phyloP scores from a whole-genome alignment of 192 early-diverging fungal species.

The Endogone sp. region DNA sequence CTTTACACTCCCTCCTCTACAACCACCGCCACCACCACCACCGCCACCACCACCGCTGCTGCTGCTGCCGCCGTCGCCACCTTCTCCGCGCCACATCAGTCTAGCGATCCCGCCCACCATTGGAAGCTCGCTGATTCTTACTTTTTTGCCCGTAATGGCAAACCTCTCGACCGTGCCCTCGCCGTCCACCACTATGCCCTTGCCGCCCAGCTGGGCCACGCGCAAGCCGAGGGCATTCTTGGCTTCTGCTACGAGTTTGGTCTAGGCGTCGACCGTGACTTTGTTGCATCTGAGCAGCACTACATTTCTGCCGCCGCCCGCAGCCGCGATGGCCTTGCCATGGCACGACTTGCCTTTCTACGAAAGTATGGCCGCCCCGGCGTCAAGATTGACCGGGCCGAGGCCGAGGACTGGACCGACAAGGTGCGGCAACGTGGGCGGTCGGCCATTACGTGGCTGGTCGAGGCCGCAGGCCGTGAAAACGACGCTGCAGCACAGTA shows the following conservation, averaged over 20 bases:
- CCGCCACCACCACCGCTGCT: not conserved
- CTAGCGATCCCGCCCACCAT: constrained; percentile 1
- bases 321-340: constrained; percentile 55
- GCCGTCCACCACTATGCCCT: constrained; percentile 23
- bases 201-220: constrained; percentile 42
- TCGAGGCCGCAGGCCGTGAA: constrained; percentile 49
- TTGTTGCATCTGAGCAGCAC: constrained; percentile 55
- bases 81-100: not conserved
- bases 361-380: constrained; percentile 75
- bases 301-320: constrained; percentile 61
- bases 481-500: constrained; percentile 52
- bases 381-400: constrained; percentile 72
- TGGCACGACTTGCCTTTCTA: constrained; percentile 69
- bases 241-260: constrained; percentile 87
- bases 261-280: constrained; percentile 62
- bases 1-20: not conserved
- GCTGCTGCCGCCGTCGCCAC: not conserved
- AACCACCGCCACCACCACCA: not conserved
- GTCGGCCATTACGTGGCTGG: constrained; percentile 60
- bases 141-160: constrained; percentile 18
- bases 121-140: constrained; percentile 12
- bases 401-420: constrained; percentile 76
- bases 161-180: not conserved
- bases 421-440: constrained; percentile 52
- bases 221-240: constrained; percentile 55